Evolutionary conservation across 2,329 filamentous ascomycete genomes (phyloP), one percentile per base, ranked within the genome.

Genomic region (Ophiostoma fasciatum): DNA sequence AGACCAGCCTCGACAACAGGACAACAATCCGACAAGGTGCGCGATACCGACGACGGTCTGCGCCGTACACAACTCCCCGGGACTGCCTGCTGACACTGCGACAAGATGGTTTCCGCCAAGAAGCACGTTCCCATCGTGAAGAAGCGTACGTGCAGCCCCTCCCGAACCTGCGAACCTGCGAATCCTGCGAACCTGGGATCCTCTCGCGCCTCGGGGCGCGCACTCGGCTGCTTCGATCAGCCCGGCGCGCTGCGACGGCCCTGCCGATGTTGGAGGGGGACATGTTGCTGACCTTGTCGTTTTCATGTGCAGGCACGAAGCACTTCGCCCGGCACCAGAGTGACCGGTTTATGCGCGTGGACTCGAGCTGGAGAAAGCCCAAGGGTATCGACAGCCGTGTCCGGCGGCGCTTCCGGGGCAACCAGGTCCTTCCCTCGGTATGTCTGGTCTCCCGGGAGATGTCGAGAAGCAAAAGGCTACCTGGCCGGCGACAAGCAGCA

Each of bases 121-220:
- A 92, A 93, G 76, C 90, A 96, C 70, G 78, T 96, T 62, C 80
- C 87, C 60, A 98, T 98, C 76, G 83, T 98, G 62, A 98, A 98
- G 84, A 98, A 98, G 85, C 85, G 85, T 93, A 88, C 61, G 84
- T 85, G n/a, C n/a, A n/a, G n/a, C n/a, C n/a, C n/a, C n/a, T n/a
- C n/a, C n/a, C n/a, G n/a, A n/a, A n/a, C n/a, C n/a, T n/a, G n/a
- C n/a, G n/a, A n/a, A n/a, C n/a, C n/a, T n/a, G n/a, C n/a, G n/a
- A n/a, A n/a, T n/a, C n/a, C n/a, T n/a, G n/a, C n/a, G n/a, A n/a
- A n/a, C n/a, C n/a, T n/a, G n/a, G n/a, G n/a, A n/a, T n/a, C n/a
- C n/a, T n/a, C n/a, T n/a, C n/a, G n/a, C n/a, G n/a, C n/a, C n/a
- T n/a, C n/a, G n/a, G n/a, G n/a, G n/a, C n/a, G n/a, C n/a, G n/a